Evolutionary conservation across 1,139 yeast genomes (phyloP).

Genomic region (Lodderomyces margitis): DNA sequence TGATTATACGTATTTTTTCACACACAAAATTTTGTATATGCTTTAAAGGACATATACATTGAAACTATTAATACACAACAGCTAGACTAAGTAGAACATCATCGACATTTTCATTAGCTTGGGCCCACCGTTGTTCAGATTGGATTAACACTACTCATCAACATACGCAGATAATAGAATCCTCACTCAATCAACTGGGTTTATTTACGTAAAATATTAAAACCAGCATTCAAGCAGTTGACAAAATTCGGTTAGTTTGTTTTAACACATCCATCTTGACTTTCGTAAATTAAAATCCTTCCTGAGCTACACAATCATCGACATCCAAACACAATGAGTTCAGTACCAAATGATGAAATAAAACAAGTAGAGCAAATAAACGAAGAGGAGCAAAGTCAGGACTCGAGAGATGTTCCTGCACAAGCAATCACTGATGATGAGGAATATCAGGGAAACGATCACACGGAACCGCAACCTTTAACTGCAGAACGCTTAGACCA

Average conservation of each 20-base stretch:
- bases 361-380: constrained; percentile 2
- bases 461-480: background rate
- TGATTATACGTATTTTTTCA: background rate
- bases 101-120: too few relatives aligned
- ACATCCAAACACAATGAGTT: constrained; percentile 4
- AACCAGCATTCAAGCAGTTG: too few relatives aligned
- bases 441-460: constrained; percentile 6
- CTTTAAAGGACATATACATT: background rate
- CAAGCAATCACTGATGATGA: constrained; percentile 7
- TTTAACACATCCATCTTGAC: background rate
- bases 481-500: constrained; percentile 7
- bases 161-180: too few relatives aligned
- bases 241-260: too few relatives aligned
- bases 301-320: background rate
- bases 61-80: background rate
- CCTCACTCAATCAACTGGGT: too few relatives aligned
- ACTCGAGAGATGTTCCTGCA: background rate
- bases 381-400: background rate
- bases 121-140: too few relatives aligned
- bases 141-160: background rate
- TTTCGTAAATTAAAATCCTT: background rate
- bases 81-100: background rate
- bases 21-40: background rate
- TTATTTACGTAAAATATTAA: too few relatives aligned
- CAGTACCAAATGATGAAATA: constrained; percentile 3